Percentiles rank a stretch among this genome's conserved stretches.
These are phyloP conservation scores for Thermoascus crustaceus DNA, from an alignment of 2,329 filamentous ascomycete genomes.

Conservation along the genomic window DNA sequence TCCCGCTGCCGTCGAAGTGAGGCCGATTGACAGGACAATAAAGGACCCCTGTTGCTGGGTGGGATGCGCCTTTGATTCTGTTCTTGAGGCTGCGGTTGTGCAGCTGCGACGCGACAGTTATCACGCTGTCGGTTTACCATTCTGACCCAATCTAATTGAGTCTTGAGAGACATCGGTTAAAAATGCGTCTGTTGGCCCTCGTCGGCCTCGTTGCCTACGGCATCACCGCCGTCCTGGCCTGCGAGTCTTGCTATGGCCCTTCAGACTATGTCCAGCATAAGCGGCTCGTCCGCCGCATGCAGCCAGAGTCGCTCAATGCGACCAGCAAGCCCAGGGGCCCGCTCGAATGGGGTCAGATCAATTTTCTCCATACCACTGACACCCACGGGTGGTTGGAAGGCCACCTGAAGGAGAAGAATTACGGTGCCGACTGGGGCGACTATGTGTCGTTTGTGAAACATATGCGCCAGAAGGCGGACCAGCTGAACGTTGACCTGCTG, in stretches of 20 bases:
- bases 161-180: background rate
- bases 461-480: conserved; percentile 52
- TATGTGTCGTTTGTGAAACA: conserved; percentile 53
- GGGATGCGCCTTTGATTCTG: no score
- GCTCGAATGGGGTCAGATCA: conserved; percentile 51
- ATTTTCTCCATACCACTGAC: conserved; percentile 55
- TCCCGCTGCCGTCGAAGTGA: no score
- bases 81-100: no score
- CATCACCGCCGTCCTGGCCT: conserved; percentile 6
- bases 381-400: conserved; percentile 56
- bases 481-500: conserved; percentile 52
- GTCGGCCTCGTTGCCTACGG: conserved; percentile 4
- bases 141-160: no score
- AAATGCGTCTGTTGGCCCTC: conserved; percentile 4
- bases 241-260: conserved; percentile 14
- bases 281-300: conserved; percentile 15
- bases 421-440: conserved; percentile 60
- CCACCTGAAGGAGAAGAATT: conserved; percentile 54
- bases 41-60: no score
- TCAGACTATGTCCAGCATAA: conserved; percentile 10
- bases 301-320: conserved; percentile 14
- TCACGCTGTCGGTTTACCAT: no score
- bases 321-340: conserved; percentile 6
- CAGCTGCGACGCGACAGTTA: no score
- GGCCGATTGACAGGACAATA: no score